Evolutionary conservation across 2,329 filamentous ascomycete species (phyloP).

Genomic region (Colletotrichum higginsianum): DNA sequence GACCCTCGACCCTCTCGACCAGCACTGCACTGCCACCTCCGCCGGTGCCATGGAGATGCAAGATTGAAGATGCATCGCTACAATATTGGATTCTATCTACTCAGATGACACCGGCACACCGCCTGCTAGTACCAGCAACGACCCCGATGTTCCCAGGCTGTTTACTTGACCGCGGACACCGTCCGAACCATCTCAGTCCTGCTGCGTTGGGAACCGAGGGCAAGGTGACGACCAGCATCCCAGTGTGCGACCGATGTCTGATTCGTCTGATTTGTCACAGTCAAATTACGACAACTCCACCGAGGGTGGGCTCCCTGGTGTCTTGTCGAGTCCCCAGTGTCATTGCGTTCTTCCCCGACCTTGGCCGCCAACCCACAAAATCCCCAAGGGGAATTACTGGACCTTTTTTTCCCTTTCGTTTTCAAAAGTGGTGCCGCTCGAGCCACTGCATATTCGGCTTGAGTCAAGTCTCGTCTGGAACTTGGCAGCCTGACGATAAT

Average conservation of each 20-base stretch:
- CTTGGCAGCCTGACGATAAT: neutral
- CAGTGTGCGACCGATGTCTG: conserved; percentile 17
- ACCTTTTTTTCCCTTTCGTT: conserved; percentile 11
- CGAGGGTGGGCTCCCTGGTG: neutral
- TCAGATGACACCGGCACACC: neutral
- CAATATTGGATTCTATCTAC: neutral
- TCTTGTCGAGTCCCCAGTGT: conserved; percentile 5
- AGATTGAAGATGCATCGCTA: neutral
- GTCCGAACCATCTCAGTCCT: neutral
- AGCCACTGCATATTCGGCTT: conserved; percentile 11
- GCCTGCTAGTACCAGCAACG: neutral
- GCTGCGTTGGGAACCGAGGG: neutral
- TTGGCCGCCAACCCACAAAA: conserved; percentile 32
- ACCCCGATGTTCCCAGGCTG: neutral
- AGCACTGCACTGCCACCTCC: neutral
- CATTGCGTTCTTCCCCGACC: conserved; percentile 29
- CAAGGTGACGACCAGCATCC: conserved; percentile 3
- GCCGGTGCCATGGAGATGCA: neutral
- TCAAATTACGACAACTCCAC: conserved; percentile 23
- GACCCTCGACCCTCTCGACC: neutral
- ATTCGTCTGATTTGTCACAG: conserved; percentile 25
- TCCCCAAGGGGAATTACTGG: conserved; percentile 39
- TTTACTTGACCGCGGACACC: conserved; percentile 3
- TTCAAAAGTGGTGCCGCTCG: conserved; percentile 7
- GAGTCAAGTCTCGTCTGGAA: conserved; percentile 25